Evolutionary conservation across 768 basidiomycete species (phyloP), one percentile per base, ranked within the genome.

Genomic region (Leucocoprinus leucothites): DNA sequence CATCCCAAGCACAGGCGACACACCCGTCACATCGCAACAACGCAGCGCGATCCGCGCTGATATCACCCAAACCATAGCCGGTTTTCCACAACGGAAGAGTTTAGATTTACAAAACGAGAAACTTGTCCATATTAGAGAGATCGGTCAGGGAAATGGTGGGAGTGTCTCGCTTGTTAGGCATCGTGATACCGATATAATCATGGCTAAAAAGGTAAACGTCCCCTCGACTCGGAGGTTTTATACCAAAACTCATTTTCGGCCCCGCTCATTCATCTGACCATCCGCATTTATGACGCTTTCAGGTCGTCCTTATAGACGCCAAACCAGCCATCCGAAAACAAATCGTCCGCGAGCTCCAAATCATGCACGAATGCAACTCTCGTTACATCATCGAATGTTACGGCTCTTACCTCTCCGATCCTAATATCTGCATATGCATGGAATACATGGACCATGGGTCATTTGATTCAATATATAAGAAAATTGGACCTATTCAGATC

Each of bases 161-260:
- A 97, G 94, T 48, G 97, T 99, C 41, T 93, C 91, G 67, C 91
- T 90, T 70, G 95, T 98, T 25, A 85, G 95, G 69, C 97, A 99
- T 65, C 78, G 82, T 16, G 94, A 94, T 24, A 92, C 94, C 28
- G 86, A 88, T 11, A 92, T 86, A 14, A 82, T 95, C 62, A 98
- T 99, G 96, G 97, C 97, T 1, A 95, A 96, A 78, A 99, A 99
- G 85, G 97, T 91, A 65, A n/a, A n/a, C n/a, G n/a, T n/a, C n/a
- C n/a, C n/a, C n/a, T n/a, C n/a, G n/a, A n/a, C n/a, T n/a, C n/a
- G n/a, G n/a, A n/a, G n/a, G n/a, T n/a, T n/a, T n/a, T n/a, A n/a
- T n/a, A n/a, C n/a, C n/a, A n/a, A n/a, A n/a, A n/a, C n/a, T n/a
- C n/a, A n/a, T n/a, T n/a, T n/a, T n/a, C n/a, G n/a, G n/a, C n/a